These are phyloP conservation scores for Pseudonectria buxi DNA, from an alignment of 2,329 filamentous ascomycete genomes.

Conservation along the genomic window DNA sequence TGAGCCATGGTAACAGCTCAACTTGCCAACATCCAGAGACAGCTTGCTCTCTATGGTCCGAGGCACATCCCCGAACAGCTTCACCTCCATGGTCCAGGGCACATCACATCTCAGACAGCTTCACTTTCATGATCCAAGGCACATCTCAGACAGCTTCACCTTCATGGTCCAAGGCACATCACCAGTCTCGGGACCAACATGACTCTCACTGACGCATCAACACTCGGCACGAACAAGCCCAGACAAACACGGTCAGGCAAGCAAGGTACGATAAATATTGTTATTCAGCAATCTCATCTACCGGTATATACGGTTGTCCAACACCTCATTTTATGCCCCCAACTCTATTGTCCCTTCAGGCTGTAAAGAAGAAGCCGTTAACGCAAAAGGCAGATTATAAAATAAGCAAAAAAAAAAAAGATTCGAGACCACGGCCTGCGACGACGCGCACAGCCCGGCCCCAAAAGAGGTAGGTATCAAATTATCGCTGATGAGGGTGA, in stretches of 20 bases:
- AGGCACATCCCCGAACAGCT: too few relatives aligned
- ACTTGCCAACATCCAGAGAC: too few relatives aligned
- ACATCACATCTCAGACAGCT: too few relatives aligned
- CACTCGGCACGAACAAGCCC: background rate
- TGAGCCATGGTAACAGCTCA: too few relatives aligned
- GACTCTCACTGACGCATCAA: too few relatives aligned
- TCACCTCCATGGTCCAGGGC: too few relatives aligned
- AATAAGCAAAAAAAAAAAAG: constrained; percentile 15
- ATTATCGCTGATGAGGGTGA: constrained; percentile 7
- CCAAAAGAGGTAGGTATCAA: constrained; percentile 11
- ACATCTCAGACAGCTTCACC: too few relatives aligned
- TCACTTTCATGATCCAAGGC: too few relatives aligned
- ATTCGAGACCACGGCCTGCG: constrained; percentile 11
- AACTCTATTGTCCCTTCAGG: constrained; percentile 15
- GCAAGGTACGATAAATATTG: constrained; percentile 4
- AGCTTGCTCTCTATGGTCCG: too few relatives aligned
- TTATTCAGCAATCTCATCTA: constrained; percentile 12
- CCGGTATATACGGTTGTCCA: constrained; percentile 12
- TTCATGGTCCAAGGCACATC: too few relatives aligned
- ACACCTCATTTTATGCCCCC: constrained; percentile 13
- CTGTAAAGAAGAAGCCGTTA: constrained; percentile 20
- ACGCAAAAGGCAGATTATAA: constrained; percentile 19
- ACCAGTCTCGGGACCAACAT: too few relatives aligned
- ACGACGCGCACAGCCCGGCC: constrained; percentile 10
- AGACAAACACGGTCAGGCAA: constrained; percentile 1